Evolutionary conservation across 2,329 filamentous ascomycete species (phyloP), one percentile per base, ranked within the genome.

Genomic region (Penicillium griseofulvum): DNA sequence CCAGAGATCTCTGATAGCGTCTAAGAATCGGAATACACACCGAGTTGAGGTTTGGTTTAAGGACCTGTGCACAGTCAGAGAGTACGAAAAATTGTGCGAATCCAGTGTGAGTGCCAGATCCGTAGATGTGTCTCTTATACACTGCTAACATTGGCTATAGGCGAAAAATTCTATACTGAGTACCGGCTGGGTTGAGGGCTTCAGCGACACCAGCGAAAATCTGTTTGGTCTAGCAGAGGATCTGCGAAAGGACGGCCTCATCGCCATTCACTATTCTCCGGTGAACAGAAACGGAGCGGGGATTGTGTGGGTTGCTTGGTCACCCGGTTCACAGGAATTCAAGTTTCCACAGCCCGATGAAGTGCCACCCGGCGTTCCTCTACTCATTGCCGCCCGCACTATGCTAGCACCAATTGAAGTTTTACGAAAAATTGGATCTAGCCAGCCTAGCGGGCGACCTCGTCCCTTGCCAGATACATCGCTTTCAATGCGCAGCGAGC

Each of bases 111-210:
- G 51, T 53, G 8, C n/a, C 11, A 26, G 6, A 14, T 16, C 16
- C 10, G 11, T 22, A 24, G 2, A 16, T n/a, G 26, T 22, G 3
- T 34, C 22, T 22, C 9, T 22, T 12, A 22, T 26, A 22, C 0
- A 39, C 22, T 34, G 36, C 43, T 48, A 34, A 53, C 12, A 16
- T 16, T 19, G 8, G n/a, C 8, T 17, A 28, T 16, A 53, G 51
- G 16, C 14, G 14, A 16, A 6, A 7, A 31, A 49, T 33, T 43
- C 12, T 9, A 17, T 49, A 17, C 31, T 36, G 45, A 62, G 62
- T 36, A 71, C 65, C 49, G 69, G 68, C 34, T 76, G 69, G 66
- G 58, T 74, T 26, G 62, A 71, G 52, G 68, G 69, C 0, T 77
- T 65, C 54, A 41, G 63, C 16, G 69, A 75, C 42, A 72, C 67